phyloP scores from a whole-genome alignment of 495 filamentous ascomycete genomes.

The Xylaria grammica region DNA sequence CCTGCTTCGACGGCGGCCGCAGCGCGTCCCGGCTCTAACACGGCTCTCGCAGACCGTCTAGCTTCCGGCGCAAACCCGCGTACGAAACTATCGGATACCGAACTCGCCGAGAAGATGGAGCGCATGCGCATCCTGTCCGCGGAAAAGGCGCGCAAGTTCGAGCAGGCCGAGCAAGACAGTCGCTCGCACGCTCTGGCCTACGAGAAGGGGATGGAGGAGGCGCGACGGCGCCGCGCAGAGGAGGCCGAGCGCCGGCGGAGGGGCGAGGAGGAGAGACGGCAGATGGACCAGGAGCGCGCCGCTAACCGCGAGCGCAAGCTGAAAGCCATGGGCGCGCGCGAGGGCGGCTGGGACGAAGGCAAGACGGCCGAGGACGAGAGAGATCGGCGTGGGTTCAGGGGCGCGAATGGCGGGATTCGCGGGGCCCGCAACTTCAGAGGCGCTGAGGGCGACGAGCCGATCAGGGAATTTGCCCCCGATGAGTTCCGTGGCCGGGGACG shows the following conservation, averaged over 20 bases:
- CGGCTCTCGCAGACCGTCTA: constrained; percentile 42
- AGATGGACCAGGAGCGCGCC: constrained; percentile 56
- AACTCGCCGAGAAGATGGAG: constrained; percentile 58
- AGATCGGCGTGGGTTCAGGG: constrained; percentile 42
- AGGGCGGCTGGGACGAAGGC: constrained; percentile 55
- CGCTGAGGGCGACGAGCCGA: constrained; percentile 37
- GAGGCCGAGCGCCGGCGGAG: constrained; percentile 43
- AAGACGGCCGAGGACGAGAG: constrained; percentile 42
- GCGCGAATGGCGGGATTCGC: constrained; percentile 50
- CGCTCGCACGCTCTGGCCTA: constrained; percentile 55
- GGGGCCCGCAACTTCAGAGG: constrained; percentile 33
- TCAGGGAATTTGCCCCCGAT: constrained; percentile 34
- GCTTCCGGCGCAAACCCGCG: constrained; percentile 54
- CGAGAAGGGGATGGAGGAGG: constrained; percentile 56
- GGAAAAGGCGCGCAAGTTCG: constrained; percentile 55
- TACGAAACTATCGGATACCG: constrained; percentile 58
- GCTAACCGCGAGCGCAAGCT: constrained; percentile 55
- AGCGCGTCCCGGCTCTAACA: constrained; percentile 37
- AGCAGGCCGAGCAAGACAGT: constrained; percentile 57
- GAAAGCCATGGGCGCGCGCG: constrained; percentile 49
- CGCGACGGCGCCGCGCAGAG: constrained; percentile 49
- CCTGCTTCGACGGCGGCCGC: constrained; percentile 3
- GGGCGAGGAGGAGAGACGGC: constrained; percentile 48
- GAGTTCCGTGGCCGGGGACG: constrained; percentile 37
- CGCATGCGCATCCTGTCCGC: constrained; percentile 52